Evolutionary conservation across 2,329 filamentous ascomycete species (phyloP).

Genomic region (Verticillium tricorpus): DNA sequence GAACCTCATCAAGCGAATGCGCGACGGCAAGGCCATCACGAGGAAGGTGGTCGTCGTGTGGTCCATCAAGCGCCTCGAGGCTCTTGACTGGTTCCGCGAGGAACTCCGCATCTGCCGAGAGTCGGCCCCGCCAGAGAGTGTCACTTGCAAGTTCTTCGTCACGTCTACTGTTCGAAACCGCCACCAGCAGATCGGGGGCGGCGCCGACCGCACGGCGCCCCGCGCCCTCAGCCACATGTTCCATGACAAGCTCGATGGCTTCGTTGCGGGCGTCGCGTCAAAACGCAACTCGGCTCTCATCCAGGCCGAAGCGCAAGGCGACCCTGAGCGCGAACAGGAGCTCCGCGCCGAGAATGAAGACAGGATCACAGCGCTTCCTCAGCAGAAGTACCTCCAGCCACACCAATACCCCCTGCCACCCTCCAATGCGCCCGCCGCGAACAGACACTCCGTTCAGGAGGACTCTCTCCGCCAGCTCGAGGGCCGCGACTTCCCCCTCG

Average conservation of each 20-base stretch:
- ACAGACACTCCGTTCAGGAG: slow-evolving; percentile 30
- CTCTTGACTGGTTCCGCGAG: slow-evolving; percentile 97
- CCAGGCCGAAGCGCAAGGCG: slow-evolving; percentile 72
- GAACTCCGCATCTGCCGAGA: slow-evolving; percentile 89
- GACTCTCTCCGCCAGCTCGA: slow-evolving; percentile 47
- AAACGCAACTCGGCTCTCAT: slow-evolving; percentile 85
- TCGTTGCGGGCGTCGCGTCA: slow-evolving; percentile 79
- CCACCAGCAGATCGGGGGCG: slow-evolving; percentile 12
- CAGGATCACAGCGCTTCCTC: slow-evolving; percentile 74
- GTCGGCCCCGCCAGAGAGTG: slow-evolving; percentile 79
- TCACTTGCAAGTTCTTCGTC: slow-evolving; percentile 93
- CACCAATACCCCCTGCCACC: slow-evolving; percentile 21
- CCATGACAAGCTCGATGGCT: slow-evolving; percentile 82
- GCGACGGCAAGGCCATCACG: slow-evolving; percentile 89
- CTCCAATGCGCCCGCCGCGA: slow-evolving; percentile 19
- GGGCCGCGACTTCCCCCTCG: slow-evolving; percentile 40
- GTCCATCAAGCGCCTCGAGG: slow-evolving; percentile 85
- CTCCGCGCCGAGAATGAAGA: slow-evolving; percentile 81
- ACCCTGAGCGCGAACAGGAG: slow-evolving; percentile 73
- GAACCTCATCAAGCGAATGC: slow-evolving; percentile 94
- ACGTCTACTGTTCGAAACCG: slow-evolving; percentile 65
- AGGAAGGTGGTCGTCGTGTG: slow-evolving; percentile 90
- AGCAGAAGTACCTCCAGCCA: slow-evolving; percentile 58
- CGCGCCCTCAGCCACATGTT: slow-evolving; percentile 70
- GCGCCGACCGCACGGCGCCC: slow-evolving; percentile 41